phyloP scores from a whole-genome alignment of 1,139 yeast species.

The Suhomyces yuchorum region DNA sequence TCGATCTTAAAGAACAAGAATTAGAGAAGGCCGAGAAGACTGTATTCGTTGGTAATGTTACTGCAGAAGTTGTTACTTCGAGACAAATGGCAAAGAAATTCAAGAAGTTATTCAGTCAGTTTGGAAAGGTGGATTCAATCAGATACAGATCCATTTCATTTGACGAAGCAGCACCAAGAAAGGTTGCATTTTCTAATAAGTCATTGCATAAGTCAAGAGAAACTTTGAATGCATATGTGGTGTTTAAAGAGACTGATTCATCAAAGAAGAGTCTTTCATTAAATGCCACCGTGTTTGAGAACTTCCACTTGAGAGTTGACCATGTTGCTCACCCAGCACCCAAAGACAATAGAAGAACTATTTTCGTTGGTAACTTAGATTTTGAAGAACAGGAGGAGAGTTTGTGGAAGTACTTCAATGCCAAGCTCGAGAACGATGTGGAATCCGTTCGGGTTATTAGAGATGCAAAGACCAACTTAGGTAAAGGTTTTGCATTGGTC shows the following conservation, averaged over 20 bases:
- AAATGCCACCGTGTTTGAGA: slow-evolving; percentile 70
- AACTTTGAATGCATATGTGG: slow-evolving; percentile 86
- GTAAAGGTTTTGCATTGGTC: slow-evolving; percentile 96
- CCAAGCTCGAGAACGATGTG: slow-evolving; percentile 62
- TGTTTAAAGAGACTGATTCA: slow-evolving; percentile 56
- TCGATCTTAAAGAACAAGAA: slow-evolving; percentile 66
- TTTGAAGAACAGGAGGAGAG: slow-evolving; percentile 91
- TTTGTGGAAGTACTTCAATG: slow-evolving; percentile 78
- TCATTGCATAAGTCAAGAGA: slow-evolving; percentile 77
- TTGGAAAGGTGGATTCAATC: slow-evolving; percentile 69
- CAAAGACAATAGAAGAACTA: slow-evolving; percentile 79
- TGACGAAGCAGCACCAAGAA: slow-evolving; percentile 85
- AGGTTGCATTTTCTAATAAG: slow-evolving; percentile 85
- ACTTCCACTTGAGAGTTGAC: slow-evolving; percentile 85
- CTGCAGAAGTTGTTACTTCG: slow-evolving; percentile 62
- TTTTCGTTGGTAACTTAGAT: slow-evolving; percentile 92
- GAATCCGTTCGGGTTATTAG: slow-evolving; percentile 90
- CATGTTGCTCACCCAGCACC: slow-evolving; percentile 88
- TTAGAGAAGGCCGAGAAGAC: slow-evolving; percentile 86
- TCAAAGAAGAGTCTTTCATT: slow-evolving; percentile 56
- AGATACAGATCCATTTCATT: slow-evolving; percentile 93
- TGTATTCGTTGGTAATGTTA: slow-evolving; percentile 85
- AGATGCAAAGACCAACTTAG: slow-evolving; percentile 90
- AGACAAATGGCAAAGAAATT: slow-evolving; percentile 64
- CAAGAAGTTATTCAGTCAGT: slow-evolving; percentile 57